These are phyloP conservation scores for Arthrobotrys sinensis DNA, from an alignment of 2,329 filamentous ascomycete species.

Conservation along the genomic window DNA sequence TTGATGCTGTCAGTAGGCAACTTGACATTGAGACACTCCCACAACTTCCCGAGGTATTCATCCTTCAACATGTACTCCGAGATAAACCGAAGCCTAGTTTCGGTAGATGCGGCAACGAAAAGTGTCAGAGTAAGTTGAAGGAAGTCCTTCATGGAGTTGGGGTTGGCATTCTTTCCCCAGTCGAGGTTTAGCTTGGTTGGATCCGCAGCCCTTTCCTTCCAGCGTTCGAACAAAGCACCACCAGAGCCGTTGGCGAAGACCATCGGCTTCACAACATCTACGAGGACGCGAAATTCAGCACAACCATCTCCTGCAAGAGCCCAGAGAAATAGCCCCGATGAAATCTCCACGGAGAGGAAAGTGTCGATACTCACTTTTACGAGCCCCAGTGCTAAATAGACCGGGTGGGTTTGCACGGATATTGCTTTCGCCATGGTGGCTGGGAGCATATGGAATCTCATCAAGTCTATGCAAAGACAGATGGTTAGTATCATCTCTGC, in stretches of 20 bases:
- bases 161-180: constrained; percentile 15
- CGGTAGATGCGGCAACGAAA: constrained; percentile 13
- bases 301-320: neutral
- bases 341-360: too few relatives aligned
- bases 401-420: neutral
- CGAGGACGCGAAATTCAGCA: neutral
- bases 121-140: constrained; percentile 26
- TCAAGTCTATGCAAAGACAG: neutral
- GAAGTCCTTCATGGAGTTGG: constrained; percentile 39
- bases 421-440: neutral
- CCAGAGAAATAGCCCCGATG: neutral
- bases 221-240: constrained; percentile 15
- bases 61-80: constrained; percentile 38
- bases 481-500: neutral
- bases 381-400: neutral
- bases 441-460: constrained; percentile 12
- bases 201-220: constrained; percentile 16
- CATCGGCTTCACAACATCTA: constrained; percentile 17
- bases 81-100: constrained; percentile 32
- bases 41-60: constrained; percentile 28
- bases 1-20: constrained; percentile 39
- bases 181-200: constrained; percentile 28
- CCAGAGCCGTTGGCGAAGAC: constrained; percentile 20
- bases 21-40: constrained; percentile 40
- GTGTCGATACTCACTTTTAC: neutral